Conservation (phyloP, 2,329 filamentous ascomycete genomes). For the Penicillium sp. region DNA sequence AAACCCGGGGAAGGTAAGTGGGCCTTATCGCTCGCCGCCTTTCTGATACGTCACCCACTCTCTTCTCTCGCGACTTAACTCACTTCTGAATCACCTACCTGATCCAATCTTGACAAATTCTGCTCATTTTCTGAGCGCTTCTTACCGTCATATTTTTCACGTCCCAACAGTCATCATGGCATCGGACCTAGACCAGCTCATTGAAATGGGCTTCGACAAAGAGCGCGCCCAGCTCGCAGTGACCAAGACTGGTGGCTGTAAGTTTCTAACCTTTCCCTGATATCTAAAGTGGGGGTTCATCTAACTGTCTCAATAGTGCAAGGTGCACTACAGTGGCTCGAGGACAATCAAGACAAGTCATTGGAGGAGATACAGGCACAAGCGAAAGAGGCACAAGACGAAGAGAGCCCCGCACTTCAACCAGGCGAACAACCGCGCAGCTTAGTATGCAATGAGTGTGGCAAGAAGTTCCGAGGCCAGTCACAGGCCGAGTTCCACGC, state of each 20-base stretch:
- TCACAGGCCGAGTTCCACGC: conserved; percentile 87
- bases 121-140: not conserved
- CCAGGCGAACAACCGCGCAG: conserved; percentile 72
- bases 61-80: conserved; percentile 19
- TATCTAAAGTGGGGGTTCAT: not conserved
- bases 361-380: conserved; percentile 73
- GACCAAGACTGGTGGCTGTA: conserved; percentile 77
- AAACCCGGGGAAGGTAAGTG: conserved; percentile 12
- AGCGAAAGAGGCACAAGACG: conserved; percentile 52
- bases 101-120: not conserved
- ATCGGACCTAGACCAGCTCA: conserved; percentile 60
- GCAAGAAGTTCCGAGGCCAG: conserved; percentile 81
- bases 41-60: conserved; percentile 32
- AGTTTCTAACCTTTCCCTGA: conserved; percentile 37
- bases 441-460: conserved; percentile 90
- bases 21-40: conserved; percentile 29
- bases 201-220: conserved; percentile 76
- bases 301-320: conserved; percentile 60
- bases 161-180: conserved; percentile 31
- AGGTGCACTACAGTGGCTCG: conserved; percentile 90
- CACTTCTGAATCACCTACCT: not conserved
- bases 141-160: not conserved
- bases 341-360: conserved; percentile 83
- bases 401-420: conserved; percentile 65
- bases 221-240: conserved; percentile 79